Base-by-base conservation (phyloP, 371 early-diverging fungal genomes). In the Mortierella sp. region DNA sequence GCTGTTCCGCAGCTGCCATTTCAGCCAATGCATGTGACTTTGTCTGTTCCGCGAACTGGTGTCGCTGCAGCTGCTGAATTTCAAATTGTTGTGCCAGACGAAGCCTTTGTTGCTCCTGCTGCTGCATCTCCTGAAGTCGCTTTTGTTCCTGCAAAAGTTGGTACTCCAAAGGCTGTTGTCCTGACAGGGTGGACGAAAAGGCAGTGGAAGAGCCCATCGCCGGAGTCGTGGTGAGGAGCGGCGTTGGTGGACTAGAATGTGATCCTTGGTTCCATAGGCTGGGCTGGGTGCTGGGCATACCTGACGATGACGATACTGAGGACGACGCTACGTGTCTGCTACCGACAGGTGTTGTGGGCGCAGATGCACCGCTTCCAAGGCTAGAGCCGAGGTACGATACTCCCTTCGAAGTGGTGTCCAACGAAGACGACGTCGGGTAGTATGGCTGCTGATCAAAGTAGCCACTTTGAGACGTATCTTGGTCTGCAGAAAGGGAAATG, bases 371-470 rank as follows among this genome's bases (percentile, higher is more conserved):
- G 39, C 47, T 39, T 14, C 57, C 21, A 12, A 44, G 21, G 6
- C 53, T 39, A 11, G 55, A 26, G 27, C 50, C 43, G 30, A 15
- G 50, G 24, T 30, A 46, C 3, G 44, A 14, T 6, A 44, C 42
- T 0, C 30, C 34, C 9, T 47, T 39, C 21, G 62, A 50, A 51
- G 44, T 69, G 23, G 39, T 31, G 9, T 55, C 39, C 19, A 41
- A 15, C 6, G 57, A 56, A 4, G 70, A 56, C 0, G 62, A 61
- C 9, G 32, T 34, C 23, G 21, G 30, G n/a, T 53, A 42, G 34
- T 62, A 62, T 19, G 52, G 62, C 21, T 50, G 52, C 11, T 58
- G 70, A 31, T 64, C 71, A 43, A 71, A 71, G 42, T 71, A 71
- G n/a, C 56, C 64, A 7, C 47, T 23, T 34, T 32, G 37, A 17